Conservation (phyloP, 176 grass and related monocot genomes). For the Paspalum notatum region DNA sequence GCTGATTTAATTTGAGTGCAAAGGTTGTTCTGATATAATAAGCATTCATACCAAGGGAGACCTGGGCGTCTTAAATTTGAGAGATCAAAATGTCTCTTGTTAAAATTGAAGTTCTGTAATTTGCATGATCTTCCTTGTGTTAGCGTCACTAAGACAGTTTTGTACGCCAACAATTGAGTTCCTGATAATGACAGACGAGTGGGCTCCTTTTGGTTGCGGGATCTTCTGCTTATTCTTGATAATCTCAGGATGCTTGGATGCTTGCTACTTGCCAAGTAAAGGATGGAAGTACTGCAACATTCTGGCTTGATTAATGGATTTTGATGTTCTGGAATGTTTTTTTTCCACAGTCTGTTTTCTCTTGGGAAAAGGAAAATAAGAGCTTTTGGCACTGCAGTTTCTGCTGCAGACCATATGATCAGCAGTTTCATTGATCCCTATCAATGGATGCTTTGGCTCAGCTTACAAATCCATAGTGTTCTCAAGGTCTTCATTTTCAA, state of each 20-base stretch:
- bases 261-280: neutral
- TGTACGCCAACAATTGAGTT: neutral
- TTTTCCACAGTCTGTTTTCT: neutral
- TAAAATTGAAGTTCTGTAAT: neutral
- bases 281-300: neutral
- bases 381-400: neutral
- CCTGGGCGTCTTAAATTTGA: neutral
- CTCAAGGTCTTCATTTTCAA: neutral
- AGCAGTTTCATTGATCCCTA: neutral
- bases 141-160: neutral
- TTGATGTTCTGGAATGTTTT: neutral
- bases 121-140: neutral
- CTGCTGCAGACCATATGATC: neutral
- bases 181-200: neutral
- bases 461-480: neutral
- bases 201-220: neutral
- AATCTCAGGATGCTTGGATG: neutral
- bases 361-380: neutral
- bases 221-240: constrained; percentile 1
- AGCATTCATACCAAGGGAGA: neutral
- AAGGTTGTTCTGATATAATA: neutral
- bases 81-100: neutral
- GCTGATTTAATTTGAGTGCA: neutral
- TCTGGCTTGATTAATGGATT: neutral
- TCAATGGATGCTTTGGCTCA: neutral